phyloP scores from a whole-genome alignment of 148 eudicot genomes.

The Camellia sinensis region DNA sequence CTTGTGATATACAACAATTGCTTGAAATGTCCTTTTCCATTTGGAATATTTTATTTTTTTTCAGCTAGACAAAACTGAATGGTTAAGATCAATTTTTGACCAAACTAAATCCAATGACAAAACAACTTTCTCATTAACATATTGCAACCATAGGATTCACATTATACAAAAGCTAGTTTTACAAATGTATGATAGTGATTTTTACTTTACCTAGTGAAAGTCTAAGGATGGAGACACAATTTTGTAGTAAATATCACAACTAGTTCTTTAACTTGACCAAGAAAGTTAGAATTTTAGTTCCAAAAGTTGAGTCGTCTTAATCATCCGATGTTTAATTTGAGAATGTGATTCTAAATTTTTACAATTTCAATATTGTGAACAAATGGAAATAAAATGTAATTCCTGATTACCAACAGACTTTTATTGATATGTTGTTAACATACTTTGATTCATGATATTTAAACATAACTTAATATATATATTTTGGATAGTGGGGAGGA shows the following conservation, averaged over 20 bases:
- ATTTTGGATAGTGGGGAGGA: no score
- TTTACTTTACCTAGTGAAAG: not conserved
- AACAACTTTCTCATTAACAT: not conserved
- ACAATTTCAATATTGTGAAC: no score
- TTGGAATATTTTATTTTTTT: not conserved
- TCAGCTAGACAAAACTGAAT: not conserved
- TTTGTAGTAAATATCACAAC: no score
- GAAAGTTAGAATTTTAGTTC: slow-evolving; percentile 2
- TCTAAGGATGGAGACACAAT: not conserved
- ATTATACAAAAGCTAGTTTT: not conserved
- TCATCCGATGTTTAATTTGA: no score
- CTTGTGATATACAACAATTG: not conserved
- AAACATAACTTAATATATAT: no score
- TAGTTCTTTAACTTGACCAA: not conserved
- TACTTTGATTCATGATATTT: no score
- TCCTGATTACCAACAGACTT: no score
- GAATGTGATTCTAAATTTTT: no score
- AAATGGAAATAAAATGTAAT: no score
- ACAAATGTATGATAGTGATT: not conserved
- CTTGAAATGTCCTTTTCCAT: not conserved
- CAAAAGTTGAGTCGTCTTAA: not conserved
- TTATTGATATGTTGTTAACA: no score
- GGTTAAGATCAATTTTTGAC: not conserved
- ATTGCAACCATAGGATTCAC: not conserved
- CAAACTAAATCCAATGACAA: not conserved